Evolutionary conservation across 2,329 filamentous ascomycete genomes (phyloP), one percentile per base, ranked within the genome.

Genomic region (Cladosporium sp.): DNA sequence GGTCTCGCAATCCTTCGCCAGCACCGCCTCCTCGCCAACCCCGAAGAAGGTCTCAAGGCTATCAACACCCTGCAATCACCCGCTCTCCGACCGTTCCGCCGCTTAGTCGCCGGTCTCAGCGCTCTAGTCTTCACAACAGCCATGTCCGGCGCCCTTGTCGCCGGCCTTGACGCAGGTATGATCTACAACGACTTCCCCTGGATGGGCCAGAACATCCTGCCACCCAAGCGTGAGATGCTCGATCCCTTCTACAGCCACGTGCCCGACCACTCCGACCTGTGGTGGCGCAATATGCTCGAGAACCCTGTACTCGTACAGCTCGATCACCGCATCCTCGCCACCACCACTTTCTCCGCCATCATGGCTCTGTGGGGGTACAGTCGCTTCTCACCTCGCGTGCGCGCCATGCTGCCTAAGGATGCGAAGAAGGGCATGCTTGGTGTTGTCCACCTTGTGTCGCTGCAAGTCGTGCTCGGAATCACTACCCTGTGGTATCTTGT

Each of bases 101-200:
- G 86, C 66, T 87, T 86, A 19, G 87, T 91, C 20, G 81, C 85
- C 5, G 87, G 81, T 2, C 81, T 97, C 25, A 83, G 88, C 8
- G 79, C 81, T 3, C 83, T 99, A 25, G 86, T 96, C 66, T 97
- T 96, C 76, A 80, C 83, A 36, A 99, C 94, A 3, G 92, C 90
- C 69, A 90, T 99, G 84, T 97, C 94, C 3, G 94, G 93, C 56
- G 93, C 88, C 5, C 83, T 99, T 2, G 94, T 99, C 34, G 94
- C 94, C 6, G 94, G 94, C 34, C 86, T 99, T 14, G 94, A 99
- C 71, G 94, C 94, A 8, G 94, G 94, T 8, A 82, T 99, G 59
- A 97, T 99, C 75, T 99, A 99, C 81, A 99, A 99, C 73, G 92
- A 99, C 75, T 97, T 99, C 74, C 94, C 94, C 6, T 90, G 84